Evolutionary conservation across 2,329 filamentous ascomycete species (phyloP).

Genomic region (Phialophora chinensis): DNA sequence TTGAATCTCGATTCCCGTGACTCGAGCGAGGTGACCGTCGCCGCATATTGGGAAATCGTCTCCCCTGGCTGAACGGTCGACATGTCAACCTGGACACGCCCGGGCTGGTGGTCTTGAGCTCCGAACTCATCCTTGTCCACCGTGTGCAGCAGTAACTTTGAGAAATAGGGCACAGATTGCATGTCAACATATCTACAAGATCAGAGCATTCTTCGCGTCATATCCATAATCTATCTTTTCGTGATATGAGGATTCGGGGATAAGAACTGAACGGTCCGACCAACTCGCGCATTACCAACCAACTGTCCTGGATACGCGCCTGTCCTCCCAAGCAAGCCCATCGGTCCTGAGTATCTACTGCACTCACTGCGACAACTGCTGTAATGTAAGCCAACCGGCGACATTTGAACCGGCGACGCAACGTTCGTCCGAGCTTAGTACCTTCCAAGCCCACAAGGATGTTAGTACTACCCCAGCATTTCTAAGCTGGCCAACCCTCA

Average conservation of each 20-base stretch:
- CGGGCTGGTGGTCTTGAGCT: background rate
- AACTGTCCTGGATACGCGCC: background rate
- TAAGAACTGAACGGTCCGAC: too few species aligned
- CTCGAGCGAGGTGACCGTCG: slow-evolving; percentile 13
- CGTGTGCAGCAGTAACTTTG: background rate
- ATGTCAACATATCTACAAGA: too few species aligned
- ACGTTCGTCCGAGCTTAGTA: background rate
- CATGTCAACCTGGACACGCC: background rate
- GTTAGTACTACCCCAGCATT: background rate
- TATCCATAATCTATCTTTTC: too few species aligned
- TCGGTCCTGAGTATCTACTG: background rate
- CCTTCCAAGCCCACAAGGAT: too few species aligned
- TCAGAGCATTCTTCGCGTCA: too few species aligned
- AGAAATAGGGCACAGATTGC: too few species aligned
- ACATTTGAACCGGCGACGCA: background rate
- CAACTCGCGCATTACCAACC: background rate
- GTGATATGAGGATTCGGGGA: too few species aligned
- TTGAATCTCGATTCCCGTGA: slow-evolving; percentile 10
- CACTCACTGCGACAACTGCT: too few species aligned
- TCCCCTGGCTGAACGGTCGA: slow-evolving; percentile 1
- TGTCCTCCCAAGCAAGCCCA: background rate
- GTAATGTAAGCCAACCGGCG: background rate
- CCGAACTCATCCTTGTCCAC: background rate
- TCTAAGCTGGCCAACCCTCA: background rate
- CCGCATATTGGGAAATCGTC: slow-evolving; percentile 30